A percentile compares a stretch with the other conserved stretches of the same genome.
phyloP scores from a whole-genome alignment of 768 basidiomycete species.

The Boletus eberwhitei region DNA sequence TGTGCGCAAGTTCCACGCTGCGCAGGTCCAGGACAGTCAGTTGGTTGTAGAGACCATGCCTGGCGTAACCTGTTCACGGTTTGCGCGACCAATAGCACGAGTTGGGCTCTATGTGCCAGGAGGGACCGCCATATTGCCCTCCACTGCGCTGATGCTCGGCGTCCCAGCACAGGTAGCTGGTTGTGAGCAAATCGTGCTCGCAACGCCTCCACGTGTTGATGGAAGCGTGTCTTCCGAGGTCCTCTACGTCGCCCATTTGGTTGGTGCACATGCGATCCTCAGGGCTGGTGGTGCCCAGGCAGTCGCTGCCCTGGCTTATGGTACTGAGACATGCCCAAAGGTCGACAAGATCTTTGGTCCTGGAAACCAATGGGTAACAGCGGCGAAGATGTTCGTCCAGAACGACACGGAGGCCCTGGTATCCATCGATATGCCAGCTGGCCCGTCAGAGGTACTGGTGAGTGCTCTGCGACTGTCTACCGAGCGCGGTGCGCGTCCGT shows the following conservation, averaged over 20 bases:
- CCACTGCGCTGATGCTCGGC: constrained; percentile 96
- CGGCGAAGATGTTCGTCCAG: constrained; percentile 98
- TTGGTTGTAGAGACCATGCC: constrained; percentile 96
- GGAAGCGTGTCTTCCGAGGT: constrained; percentile 96
- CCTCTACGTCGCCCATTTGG: constrained; percentile 90
- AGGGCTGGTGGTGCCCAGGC: constrained; percentile 98
- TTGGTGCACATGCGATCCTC: constrained; percentile 86
- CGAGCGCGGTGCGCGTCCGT: constrained; percentile 60
- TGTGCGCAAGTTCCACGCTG: constrained; percentile 87
- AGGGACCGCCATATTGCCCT: constrained; percentile 93
- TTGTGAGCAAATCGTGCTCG: constrained; percentile 87
- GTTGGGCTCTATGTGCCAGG: constrained; percentile 98
- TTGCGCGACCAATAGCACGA: constrained; percentile 90
- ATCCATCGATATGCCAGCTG: constrained; percentile 98
- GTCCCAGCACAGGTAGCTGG: constrained; percentile 97
- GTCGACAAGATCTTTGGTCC: constrained; percentile 99
- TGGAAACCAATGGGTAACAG: constrained; percentile 99
- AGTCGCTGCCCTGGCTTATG: constrained; percentile 93
- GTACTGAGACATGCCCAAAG: constrained; percentile 92
- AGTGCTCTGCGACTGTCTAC: constrained; percentile 12
- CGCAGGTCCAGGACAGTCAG: constrained; percentile 68
- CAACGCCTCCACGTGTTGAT: constrained; percentile 92
- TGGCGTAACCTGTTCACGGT: constrained; percentile 93
- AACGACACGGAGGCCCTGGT: constrained; percentile 97
- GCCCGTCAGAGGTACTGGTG: constrained; percentile 95